A percentile compares a stretch with the other conserved stretches of the same genome.
Evolutionary conservation across 2,329 filamentous ascomycete species (phyloP).

Genomic region (Ilyonectria mors-panacis): DNA sequence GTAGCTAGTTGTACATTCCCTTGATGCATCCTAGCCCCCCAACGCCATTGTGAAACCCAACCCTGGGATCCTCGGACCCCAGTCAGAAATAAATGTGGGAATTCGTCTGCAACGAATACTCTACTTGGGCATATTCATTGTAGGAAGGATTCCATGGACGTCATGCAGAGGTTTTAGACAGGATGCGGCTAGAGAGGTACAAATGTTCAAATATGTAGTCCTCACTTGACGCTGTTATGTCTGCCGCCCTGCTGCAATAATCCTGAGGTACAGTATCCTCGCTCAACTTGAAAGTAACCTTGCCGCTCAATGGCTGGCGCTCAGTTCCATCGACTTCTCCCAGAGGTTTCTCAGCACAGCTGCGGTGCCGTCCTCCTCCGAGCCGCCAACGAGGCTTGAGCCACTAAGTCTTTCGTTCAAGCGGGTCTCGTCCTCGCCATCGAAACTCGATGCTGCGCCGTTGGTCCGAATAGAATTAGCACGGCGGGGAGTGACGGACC

Average conservation of each 20-base stretch:
- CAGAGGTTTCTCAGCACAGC: constrained; percentile 71
- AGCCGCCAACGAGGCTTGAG: constrained; percentile 63
- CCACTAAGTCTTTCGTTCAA: constrained; percentile 64
- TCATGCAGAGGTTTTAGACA: neutral
- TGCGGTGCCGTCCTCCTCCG: constrained; percentile 66
- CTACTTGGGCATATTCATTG: neutral
- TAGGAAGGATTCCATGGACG: neutral
- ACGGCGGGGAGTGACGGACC: constrained; percentile 50
- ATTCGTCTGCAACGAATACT: neutral
- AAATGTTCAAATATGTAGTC: neutral
- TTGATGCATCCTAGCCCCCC: constrained; percentile 5
- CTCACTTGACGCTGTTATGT: neutral
- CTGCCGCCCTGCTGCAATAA: neutral
- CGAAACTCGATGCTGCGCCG: constrained; percentile 61
- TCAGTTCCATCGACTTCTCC: constrained; percentile 73
- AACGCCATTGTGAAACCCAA: constrained; percentile 20
- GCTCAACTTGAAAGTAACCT: constrained; percentile 14
- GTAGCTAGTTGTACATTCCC: constrained; percentile 20
- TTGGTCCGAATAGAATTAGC: constrained; percentile 56
- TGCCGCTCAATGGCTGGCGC: constrained; percentile 60
- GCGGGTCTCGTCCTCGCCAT: constrained; percentile 60
- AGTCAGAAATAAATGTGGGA: constrained; percentile 1
- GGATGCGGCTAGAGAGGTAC: neutral
- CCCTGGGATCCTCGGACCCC: neutral
- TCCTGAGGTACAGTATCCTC: neutral